These are phyloP conservation scores for Ramaria sp. DNA, from an alignment of 768 basidiomycete genomes.

Conservation along the genomic window DNA sequence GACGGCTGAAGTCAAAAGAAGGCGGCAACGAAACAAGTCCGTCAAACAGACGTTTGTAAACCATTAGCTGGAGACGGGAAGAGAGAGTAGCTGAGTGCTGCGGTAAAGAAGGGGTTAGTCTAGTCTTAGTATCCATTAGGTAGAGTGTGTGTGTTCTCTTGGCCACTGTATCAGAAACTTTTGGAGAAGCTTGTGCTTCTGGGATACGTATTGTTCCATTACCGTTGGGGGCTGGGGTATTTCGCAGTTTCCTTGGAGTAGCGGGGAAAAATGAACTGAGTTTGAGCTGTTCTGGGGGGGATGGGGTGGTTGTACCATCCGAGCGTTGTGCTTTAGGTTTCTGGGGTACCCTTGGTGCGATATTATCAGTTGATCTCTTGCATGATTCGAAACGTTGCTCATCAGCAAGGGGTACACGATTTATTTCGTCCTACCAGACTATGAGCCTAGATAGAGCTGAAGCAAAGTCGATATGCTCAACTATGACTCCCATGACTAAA, in stretches of 20 bases:
- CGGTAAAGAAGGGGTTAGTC: slow-evolving; percentile 39
- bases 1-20: slow-evolving; percentile 37
- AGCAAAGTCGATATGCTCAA: slow-evolving; percentile 22
- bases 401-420: slow-evolving; percentile 14
- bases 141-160: slow-evolving; percentile 4
- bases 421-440: slow-evolving; percentile 40
- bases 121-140: slow-evolving; percentile 59
- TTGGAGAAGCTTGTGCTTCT: not conserved
- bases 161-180: not conserved
- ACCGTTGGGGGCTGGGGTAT: not conserved
- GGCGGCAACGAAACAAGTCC: slow-evolving; percentile 32
- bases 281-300: not conserved
- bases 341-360: slow-evolving; percentile 13
- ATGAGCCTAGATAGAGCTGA: not conserved
- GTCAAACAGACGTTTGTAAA: slow-evolving; percentile 59
- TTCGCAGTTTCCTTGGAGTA: not conserved
- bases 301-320: slow-evolving; percentile 7
- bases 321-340: slow-evolving; percentile 19
- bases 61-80: slow-evolving; percentile 64
- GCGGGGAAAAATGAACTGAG: slow-evolving; percentile 11
- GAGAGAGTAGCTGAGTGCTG: slow-evolving; percentile 43
- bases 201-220: not conserved
- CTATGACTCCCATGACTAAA: slow-evolving; percentile 67
- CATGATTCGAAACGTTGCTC: slow-evolving; percentile 2
- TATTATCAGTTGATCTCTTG: slow-evolving; percentile 12